A percentile compares a stretch with the other conserved stretches of the same genome.
These are phyloP conservation scores for Haplosporangium sp. DNA, from an alignment of 371 early-diverging fungal genomes.

Conservation along the genomic window DNA sequence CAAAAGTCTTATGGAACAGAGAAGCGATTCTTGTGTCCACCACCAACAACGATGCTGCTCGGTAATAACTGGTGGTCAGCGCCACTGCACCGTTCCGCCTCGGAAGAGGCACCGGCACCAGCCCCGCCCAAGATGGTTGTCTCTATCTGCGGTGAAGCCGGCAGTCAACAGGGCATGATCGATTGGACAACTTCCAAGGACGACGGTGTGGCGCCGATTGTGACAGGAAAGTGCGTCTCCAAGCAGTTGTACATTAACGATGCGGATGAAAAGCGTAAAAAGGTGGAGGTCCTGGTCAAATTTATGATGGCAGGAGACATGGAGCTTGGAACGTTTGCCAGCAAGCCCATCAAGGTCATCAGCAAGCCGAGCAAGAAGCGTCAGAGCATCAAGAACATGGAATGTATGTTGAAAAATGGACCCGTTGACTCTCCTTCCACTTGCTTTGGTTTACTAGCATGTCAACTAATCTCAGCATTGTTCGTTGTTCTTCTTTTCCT, in stretches of 20 bases:
- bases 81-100: slow-evolving; percentile 10
- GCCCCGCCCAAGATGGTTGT: slow-evolving; percentile 54
- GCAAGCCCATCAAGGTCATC: slow-evolving; percentile 87
- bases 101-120: slow-evolving; percentile 25
- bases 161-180: slow-evolving; percentile 55
- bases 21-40: slow-evolving; percentile 87
- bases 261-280: slow-evolving; percentile 84
- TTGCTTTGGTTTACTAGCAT: neutral
- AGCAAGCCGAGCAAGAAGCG: slow-evolving; percentile 89
- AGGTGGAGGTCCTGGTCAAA: slow-evolving; percentile 78
- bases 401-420: slow-evolving; percentile 57
- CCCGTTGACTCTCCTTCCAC: neutral
- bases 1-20: slow-evolving; percentile 90
- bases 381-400: slow-evolving; percentile 87
- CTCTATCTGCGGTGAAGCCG: slow-evolving; percentile 55
- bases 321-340: slow-evolving; percentile 73
- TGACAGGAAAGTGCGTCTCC: slow-evolving; percentile 79
- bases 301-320: slow-evolving; percentile 72
- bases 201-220: slow-evolving; percentile 44
- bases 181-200: slow-evolving; percentile 57
- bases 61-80: slow-evolving; percentile 76
- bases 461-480: neutral
- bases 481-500: neutral
- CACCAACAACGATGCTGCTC: slow-evolving; percentile 81
- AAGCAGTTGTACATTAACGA: slow-evolving; percentile 88